These are phyloP conservation scores for Vitis vinifera DNA, from an alignment of 164 flowering plant genomes.

Conservation along the genomic window DNA sequence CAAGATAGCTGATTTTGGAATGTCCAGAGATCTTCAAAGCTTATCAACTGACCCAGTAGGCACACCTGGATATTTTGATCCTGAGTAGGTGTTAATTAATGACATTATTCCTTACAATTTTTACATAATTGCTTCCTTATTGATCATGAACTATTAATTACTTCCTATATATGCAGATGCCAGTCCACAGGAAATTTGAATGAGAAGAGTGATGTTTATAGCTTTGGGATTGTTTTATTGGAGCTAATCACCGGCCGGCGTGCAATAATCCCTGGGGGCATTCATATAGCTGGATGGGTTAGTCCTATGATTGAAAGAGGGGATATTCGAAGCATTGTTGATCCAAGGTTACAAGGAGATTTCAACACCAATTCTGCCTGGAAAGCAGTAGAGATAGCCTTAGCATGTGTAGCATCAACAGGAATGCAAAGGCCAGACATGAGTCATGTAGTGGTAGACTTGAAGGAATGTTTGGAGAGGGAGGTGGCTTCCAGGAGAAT, in stretches of 20 bases:
- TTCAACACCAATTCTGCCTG: constrained; percentile 18
- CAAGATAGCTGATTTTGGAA: constrained; percentile 37
- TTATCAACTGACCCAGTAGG: constrained; percentile 23
- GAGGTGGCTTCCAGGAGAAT: constrained; percentile 2
- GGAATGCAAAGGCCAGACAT: too few species aligned
- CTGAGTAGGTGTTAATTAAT: too few species aligned
- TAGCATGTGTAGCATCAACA: too few species aligned
- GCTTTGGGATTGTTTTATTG: too few species aligned
- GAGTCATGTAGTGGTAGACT: constrained; percentile 13
- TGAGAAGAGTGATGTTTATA: background rate
- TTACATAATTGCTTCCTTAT: too few species aligned
- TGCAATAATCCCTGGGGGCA: background rate
- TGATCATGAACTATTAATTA: too few species aligned
- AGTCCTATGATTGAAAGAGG: constrained; percentile 13
- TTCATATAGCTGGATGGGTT: background rate
- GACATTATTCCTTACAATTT: too few species aligned
- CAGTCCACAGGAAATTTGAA: background rate
- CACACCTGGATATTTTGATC: constrained; percentile 17
- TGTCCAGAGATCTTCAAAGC: constrained; percentile 22
- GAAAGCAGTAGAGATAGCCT: background rate
- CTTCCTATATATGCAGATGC: constrained; percentile 12
- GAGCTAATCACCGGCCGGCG: too few species aligned
- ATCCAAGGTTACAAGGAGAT: constrained; percentile 23
- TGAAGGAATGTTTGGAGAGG: constrained; percentile 26
- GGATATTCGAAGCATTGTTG: constrained; percentile 19